phyloP scores from a whole-genome alignment of 345 rosid genomes.

The Populus alba region DNA sequence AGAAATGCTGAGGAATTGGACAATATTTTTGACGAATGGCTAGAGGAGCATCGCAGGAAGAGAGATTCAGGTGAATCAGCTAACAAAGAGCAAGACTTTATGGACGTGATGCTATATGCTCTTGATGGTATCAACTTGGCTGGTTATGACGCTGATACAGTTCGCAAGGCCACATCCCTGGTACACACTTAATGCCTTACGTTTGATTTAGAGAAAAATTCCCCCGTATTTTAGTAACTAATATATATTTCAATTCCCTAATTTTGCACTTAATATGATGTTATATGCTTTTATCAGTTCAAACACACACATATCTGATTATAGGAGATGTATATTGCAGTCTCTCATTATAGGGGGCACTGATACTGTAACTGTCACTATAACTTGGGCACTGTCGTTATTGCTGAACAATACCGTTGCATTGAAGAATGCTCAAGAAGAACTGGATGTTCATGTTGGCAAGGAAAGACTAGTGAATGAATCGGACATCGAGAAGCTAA shows the following conservation, averaged over 20 bases:
- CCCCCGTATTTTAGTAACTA: too few relatives aligned
- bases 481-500: not conserved
- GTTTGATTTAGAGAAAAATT: not conserved
- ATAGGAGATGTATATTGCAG: not conserved
- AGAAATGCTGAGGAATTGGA: slow-evolving; percentile 19
- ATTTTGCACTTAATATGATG: not conserved
- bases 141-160: not conserved
- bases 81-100: slow-evolving; percentile 17
- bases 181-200: not conserved
- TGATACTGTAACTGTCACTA: not conserved
- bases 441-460: not conserved
- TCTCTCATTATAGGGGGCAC: not conserved
- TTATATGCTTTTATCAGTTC: not conserved
- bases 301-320: too few relatives aligned
- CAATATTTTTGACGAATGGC: slow-evolving; percentile 9
- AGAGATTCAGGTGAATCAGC: not conserved
- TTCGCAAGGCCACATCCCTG: slow-evolving; percentile 9
- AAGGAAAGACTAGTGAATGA: not conserved
- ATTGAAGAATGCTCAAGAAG: not conserved
- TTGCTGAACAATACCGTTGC: not conserved
- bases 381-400: not conserved
- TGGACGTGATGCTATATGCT: slow-evolving; percentile 16
- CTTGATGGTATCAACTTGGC: not conserved
- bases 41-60: slow-evolving; percentile 22
- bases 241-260: too few relatives aligned